A percentile compares a stretch with the other conserved stretches of the same genome.
Conservation (phyloP, 1,284 basidiomycete genomes). For the Cystobasidium slooffiae region DNA sequence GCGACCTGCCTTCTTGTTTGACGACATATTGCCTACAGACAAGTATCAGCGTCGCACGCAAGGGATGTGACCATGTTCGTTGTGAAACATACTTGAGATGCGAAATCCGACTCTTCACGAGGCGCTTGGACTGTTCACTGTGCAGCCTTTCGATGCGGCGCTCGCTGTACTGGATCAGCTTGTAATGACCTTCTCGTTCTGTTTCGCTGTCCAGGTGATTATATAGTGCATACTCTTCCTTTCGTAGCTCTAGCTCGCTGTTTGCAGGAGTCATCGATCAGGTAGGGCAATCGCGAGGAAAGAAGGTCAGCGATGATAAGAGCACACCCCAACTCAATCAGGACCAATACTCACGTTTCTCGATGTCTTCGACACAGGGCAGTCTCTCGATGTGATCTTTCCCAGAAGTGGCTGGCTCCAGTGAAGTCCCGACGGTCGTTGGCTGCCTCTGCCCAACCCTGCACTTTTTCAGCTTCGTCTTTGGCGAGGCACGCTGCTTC, state of each 20-base stretch:
- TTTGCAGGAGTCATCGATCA: slow-evolving; percentile 8
- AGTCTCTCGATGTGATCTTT: slow-evolving; percentile 2
- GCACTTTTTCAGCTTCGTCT: slow-evolving; percentile 22
- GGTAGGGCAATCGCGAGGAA: not conserved
- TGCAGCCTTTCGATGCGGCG: slow-evolving; percentile 21
- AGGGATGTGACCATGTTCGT: not conserved
- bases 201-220: slow-evolving; percentile 21
- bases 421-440: slow-evolving; percentile 22
- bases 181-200: slow-evolving; percentile 15
- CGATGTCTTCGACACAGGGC: not conserved
- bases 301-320: too few species aligned
- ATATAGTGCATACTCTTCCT: slow-evolving; percentile 26
- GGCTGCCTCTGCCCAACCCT: slow-evolving; percentile 26
- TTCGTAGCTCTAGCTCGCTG: slow-evolving; percentile 22
- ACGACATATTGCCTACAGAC: not conserved
- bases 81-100: slow-evolving; percentile 5
- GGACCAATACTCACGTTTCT: not conserved
- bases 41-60: not conserved
- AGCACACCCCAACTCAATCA: not conserved
- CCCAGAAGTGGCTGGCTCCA: slow-evolving; percentile 21
- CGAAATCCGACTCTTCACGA: slow-evolving; percentile 18
- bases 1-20: slow-evolving; percentile 6
- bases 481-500: slow-evolving; percentile 13
- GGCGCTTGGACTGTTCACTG: slow-evolving; percentile 13
- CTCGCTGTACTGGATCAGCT: slow-evolving; percentile 31